Evolutionary conservation across 2,329 filamentous ascomycete species (phyloP).

Genomic region (Fusarium pseudograminearum): DNA sequence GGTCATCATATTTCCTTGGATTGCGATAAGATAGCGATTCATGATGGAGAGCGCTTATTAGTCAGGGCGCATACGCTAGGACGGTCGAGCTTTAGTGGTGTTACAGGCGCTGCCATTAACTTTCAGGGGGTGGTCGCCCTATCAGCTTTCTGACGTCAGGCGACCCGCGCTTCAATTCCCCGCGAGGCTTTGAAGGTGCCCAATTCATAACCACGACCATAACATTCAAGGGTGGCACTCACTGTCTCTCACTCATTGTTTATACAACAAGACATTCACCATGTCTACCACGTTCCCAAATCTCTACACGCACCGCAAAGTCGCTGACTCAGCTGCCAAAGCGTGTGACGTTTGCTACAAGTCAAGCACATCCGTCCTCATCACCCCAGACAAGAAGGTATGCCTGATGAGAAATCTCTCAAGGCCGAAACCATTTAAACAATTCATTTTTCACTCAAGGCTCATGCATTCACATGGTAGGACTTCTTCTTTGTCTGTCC

Average conservation of each 20-base stretch:
- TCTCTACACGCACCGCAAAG: constrained; percentile 84
- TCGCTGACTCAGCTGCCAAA: constrained; percentile 85
- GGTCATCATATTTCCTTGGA: constrained; percentile 43
- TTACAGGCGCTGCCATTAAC: constrained; percentile 24
- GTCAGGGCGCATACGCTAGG: constrained; percentile 32
- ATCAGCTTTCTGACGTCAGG: constrained; percentile 37
- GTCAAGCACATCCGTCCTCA: constrained; percentile 85
- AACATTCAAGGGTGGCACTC: background rate
- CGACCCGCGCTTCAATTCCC: constrained; percentile 20
- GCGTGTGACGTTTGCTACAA: constrained; percentile 94
- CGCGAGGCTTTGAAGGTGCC: constrained; percentile 20
- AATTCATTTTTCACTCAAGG: background rate
- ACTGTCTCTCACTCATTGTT: background rate
- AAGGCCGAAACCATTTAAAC: background rate
- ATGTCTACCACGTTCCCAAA: constrained; percentile 74
- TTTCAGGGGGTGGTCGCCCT: constrained; percentile 28
- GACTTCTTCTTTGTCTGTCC: constrained; percentile 95
- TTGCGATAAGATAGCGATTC: constrained; percentile 46
- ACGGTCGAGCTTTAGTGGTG: constrained; percentile 12
- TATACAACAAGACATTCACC: background rate
- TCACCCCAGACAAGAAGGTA: constrained; percentile 91
- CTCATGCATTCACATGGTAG: constrained; percentile 45
- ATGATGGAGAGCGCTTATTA: constrained; percentile 40
- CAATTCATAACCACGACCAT: constrained; percentile 7
- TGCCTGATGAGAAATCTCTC: background rate